Percentiles rank a stretch among this genome's conserved stretches.
These are phyloP conservation scores for Penicillium glabrum DNA, from an alignment of 2,329 filamentous ascomycete species.

Conservation along the genomic window DNA sequence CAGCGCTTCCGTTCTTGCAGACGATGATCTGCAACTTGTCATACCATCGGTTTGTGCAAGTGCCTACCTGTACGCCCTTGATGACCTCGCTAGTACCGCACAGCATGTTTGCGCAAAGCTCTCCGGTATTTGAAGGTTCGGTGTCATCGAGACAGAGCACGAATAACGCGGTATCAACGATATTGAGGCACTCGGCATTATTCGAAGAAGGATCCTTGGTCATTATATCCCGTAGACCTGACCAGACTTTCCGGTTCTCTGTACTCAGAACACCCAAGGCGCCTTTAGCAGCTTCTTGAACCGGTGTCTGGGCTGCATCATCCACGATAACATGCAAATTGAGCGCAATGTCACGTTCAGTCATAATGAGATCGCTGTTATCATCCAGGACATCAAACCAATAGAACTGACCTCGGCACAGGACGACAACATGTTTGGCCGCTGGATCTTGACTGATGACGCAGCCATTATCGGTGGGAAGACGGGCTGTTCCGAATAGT, in stretches of 20 bases:
- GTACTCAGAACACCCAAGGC: constrained; percentile 92
- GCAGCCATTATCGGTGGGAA: constrained; percentile 91
- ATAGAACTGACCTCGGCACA: constrained; percentile 95
- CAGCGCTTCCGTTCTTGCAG: constrained; percentile 96
- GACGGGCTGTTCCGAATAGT: constrained; percentile 89
- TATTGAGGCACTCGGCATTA: constrained; percentile 92
- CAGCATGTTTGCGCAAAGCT: constrained; percentile 97
- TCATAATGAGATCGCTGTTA: constrained; percentile 95
- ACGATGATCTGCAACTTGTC: constrained; percentile 99
- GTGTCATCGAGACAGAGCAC: constrained; percentile 90
- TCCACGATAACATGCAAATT: constrained; percentile 91
- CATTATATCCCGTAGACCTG: constrained; percentile 81
- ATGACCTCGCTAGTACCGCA: constrained; percentile 92
- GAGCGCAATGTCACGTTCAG: constrained; percentile 85
- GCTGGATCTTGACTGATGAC: constrained; percentile 91
- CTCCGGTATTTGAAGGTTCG: constrained; percentile 75
- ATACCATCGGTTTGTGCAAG: constrained; percentile 98
- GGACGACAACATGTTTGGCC: constrained; percentile 89
- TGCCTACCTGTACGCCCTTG: constrained; percentile 91
- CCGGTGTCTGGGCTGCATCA: constrained; percentile 83
- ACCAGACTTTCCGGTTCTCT: constrained; percentile 96
- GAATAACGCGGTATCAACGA: constrained; percentile 92
- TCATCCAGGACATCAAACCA: constrained; percentile 98
- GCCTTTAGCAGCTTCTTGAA: constrained; percentile 92
- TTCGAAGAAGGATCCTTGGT: constrained; percentile 85